Conservation (phyloP, 1,284 basidiomycete genomes). For the Melampsora allii-populina region DNA sequence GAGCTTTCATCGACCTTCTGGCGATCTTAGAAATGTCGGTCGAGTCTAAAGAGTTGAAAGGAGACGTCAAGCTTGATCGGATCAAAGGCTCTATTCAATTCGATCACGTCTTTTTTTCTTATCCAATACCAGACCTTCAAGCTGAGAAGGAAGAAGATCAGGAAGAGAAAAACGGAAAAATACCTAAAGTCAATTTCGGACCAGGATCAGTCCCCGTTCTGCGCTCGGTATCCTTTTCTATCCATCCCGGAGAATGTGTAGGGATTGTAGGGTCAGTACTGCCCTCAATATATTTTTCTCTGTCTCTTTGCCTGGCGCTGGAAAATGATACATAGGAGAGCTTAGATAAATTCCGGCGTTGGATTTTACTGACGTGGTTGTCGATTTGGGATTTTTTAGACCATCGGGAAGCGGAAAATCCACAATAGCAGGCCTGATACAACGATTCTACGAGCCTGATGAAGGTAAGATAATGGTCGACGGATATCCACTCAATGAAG, state of each 20-base stretch:
- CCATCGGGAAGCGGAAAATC: slow-evolving; percentile 85
- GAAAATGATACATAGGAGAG: background rate
- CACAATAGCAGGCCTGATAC: slow-evolving; percentile 74
- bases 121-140: slow-evolving; percentile 69
- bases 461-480: slow-evolving; percentile 65
- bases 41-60: slow-evolving; percentile 37
- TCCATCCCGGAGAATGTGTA: slow-evolving; percentile 72
- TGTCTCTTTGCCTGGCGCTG: background rate
- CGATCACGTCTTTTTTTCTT: slow-evolving; percentile 70
- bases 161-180: background rate
- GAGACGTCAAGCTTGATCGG: slow-evolving; percentile 26
- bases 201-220: slow-evolving; percentile 58
- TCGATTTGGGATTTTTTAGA: slow-evolving; percentile 50
- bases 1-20: slow-evolving; percentile 51
- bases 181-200: background rate
- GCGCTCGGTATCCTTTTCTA: slow-evolving; percentile 62
- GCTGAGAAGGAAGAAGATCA: background rate
- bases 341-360: background rate
- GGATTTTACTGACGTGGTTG: background rate
- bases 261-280: slow-evolving; percentile 66
- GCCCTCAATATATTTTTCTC: background rate
- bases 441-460: slow-evolving; percentile 76
- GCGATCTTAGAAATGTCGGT: slow-evolving; percentile 42
- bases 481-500: slow-evolving; percentile 58
- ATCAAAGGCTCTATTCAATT: slow-evolving; percentile 66